A percentile compares a stretch with the other conserved stretches of the same genome.
phyloP scores from a whole-genome alignment of 352 stramenopile genomes.

The Blastocystis sp. region DNA sequence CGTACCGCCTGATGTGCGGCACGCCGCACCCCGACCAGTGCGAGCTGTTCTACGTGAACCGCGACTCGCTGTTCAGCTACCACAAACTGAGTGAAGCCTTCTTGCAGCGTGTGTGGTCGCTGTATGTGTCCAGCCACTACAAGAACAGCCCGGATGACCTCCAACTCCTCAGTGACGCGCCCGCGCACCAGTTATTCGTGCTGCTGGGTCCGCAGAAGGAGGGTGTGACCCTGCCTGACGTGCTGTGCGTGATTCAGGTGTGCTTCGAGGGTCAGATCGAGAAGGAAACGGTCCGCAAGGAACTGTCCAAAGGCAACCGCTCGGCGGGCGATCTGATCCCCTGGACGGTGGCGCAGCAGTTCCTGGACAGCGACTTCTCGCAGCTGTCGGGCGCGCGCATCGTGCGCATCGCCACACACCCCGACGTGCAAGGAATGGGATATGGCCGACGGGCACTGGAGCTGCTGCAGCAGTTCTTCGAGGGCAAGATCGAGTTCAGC shows the following conservation, averaged over 20 bases:
- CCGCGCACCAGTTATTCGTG: conserved; percentile 94
- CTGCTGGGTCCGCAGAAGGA: conserved; percentile 88
- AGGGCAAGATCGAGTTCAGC: conserved; percentile 81
- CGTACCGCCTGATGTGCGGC: conserved; percentile 83
- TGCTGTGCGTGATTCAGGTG: conserved; percentile 94
- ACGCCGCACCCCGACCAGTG: conserved; percentile 90
- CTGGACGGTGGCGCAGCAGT: conserved; percentile 98
- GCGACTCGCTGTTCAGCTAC: conserved; percentile 97
- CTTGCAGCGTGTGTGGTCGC: conserved; percentile 82
- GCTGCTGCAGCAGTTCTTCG: conserved; percentile 92
- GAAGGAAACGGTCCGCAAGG: conserved; percentile 87
- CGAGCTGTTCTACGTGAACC: conserved; percentile 96
- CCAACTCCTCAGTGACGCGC: conserved; percentile 94
- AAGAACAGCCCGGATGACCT: conserved; percentile 99
- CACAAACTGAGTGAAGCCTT: conserved; percentile 95
- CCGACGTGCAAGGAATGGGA: conserved; percentile 91
- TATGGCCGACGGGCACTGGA: conserved; percentile 93
- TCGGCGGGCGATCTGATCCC: conserved; percentile 96
- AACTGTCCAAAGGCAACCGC: conserved; percentile 89
- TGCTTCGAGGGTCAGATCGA: conserved; percentile 94
- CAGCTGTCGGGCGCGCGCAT: conserved; percentile 90
- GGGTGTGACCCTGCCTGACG: conserved; percentile 88
- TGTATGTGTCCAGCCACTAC: conserved; percentile 98
- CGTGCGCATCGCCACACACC: conserved; percentile 94
- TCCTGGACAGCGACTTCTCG: conserved; percentile 95